These are phyloP conservation scores for Nakataea oryzae DNA, from an alignment of 2,329 filamentous ascomycete genomes.

Conservation along the genomic window DNA sequence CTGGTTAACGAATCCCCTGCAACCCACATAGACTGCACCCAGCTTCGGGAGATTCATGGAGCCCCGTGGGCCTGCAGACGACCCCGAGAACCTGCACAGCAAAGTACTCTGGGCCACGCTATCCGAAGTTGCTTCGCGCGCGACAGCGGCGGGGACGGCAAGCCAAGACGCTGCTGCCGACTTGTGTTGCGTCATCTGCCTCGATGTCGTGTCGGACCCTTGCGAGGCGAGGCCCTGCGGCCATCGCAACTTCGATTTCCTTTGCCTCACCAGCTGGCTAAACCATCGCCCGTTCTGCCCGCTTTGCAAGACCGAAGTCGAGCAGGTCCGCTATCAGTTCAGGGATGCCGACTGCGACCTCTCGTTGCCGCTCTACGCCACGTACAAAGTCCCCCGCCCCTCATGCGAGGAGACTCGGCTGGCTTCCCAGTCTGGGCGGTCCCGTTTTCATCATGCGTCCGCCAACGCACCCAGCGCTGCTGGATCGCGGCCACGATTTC, in stretches of 20 bases:
- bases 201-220: slow-evolving; percentile 62
- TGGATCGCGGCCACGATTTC: neutral
- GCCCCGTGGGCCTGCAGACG: neutral
- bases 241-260: slow-evolving; percentile 74
- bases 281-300: slow-evolving; percentile 50
- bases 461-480: neutral
- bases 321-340: slow-evolving; percentile 56
- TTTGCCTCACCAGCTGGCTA: slow-evolving; percentile 70
- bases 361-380: neutral
- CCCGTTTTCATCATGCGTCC: neutral
- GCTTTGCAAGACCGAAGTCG: slow-evolving; percentile 55
- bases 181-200: slow-evolving; percentile 81
- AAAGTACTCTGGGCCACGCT: slow-evolving; percentile 34
- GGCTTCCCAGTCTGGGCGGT: neutral
- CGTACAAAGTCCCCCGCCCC: slow-evolving; percentile 23
- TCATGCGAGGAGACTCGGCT: neutral
- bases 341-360: slow-evolving; percentile 21
- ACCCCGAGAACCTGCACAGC: slow-evolving; percentile 22
- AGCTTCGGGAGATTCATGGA: neutral
- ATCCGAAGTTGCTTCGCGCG: slow-evolving; percentile 23
- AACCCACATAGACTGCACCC: neutral
- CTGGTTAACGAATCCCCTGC: neutral
- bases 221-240: slow-evolving; percentile 67
- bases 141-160: neutral
- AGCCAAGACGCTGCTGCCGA: neutral